Percentiles rank a stretch among this genome's conserved stretches.
phyloP scores from a whole-genome alignment of 169 alveolate genomes.

The Cryptosporidium xiaoi region DNA sequence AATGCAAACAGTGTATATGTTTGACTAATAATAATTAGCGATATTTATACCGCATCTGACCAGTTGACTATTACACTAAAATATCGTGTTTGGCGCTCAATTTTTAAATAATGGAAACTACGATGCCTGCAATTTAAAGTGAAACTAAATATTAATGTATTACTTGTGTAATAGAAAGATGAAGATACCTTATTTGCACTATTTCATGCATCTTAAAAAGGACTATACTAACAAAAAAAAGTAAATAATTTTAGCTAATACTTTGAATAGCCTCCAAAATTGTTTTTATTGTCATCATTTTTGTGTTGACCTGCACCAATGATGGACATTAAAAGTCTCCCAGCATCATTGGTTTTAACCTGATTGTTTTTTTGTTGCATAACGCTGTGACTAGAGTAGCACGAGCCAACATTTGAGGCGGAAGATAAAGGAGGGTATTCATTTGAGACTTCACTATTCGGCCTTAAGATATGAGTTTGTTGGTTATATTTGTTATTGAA shows the following conservation, averaged over 20 bases:
- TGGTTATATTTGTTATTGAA: neutral
- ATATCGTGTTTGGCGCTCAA: no score
- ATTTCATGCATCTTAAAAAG: neutral
- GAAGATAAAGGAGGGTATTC: slow-evolving; percentile 74
- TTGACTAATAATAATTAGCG: no score
- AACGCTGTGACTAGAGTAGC: neutral
- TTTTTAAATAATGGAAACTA: no score
- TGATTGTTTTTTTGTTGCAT: neutral
- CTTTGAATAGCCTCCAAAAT: slow-evolving; percentile 32
- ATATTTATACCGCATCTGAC: no score
- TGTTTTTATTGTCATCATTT: slow-evolving; percentile 7
- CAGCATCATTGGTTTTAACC: slow-evolving; percentile 65
- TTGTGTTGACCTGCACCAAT: slow-evolving; percentile 65
- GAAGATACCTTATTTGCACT: no score
- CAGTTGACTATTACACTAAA: no score
- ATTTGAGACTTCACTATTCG: neutral
- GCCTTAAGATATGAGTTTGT: neutral
- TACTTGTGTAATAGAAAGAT: no score
- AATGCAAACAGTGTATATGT: no score
- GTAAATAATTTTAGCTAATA: slow-evolving; percentile 1
- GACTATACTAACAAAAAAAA: neutral
- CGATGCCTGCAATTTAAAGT: no score
- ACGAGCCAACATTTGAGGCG: slow-evolving; percentile 21
- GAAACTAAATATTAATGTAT: no score
- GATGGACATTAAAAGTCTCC: slow-evolving; percentile 63